Evolutionary conservation across 768 basidiomycete genomes (phyloP).

Genomic region (Psilocybe cyanescens): DNA sequence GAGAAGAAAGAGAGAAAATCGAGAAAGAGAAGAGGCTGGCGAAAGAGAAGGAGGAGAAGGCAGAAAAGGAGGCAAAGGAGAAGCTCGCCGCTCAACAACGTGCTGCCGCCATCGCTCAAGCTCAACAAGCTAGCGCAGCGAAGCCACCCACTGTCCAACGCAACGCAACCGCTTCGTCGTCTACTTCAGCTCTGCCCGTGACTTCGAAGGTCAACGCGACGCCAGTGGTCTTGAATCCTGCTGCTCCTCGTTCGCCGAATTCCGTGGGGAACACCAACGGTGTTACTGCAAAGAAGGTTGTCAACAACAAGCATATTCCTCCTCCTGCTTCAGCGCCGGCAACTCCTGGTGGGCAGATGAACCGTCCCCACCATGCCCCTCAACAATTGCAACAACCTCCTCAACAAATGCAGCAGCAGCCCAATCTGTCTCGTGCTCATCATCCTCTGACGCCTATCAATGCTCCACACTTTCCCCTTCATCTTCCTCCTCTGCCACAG

Average conservation of each 20-base stretch:
- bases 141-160: slow-evolving; percentile 47
- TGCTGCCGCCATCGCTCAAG: slow-evolving; percentile 38
- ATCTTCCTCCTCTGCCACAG: slow-evolving; percentile 43
- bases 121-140: slow-evolving; percentile 34
- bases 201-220: slow-evolving; percentile 35
- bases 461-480: slow-evolving; percentile 43
- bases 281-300: slow-evolving; percentile 59
- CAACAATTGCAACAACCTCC: slow-evolving; percentile 32
- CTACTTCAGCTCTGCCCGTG: slow-evolving; percentile 19
- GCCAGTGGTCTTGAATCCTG: slow-evolving; percentile 43
- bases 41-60: slow-evolving; percentile 35
- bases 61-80: slow-evolving; percentile 33
- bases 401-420: slow-evolving; percentile 34
- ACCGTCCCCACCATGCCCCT: slow-evolving; percentile 38
- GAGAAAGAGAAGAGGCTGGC: slow-evolving; percentile 41
- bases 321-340: slow-evolving; percentile 17
- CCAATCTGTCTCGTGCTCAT: slow-evolving; percentile 47
- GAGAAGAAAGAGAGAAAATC: slow-evolving; percentile 43
- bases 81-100: slow-evolving; percentile 48
- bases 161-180: slow-evolving; percentile 52
- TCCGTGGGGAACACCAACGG: slow-evolving; percentile 37
- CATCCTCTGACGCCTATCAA: slow-evolving; percentile 51
- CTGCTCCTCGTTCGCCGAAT: slow-evolving; percentile 32
- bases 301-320: slow-evolving; percentile 41
- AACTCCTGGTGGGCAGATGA: slow-evolving; percentile 30